These are phyloP conservation scores for Diaporthe citriasiana DNA, from an alignment of 2,329 filamentous ascomycete genomes.

Conservation along the genomic window DNA sequence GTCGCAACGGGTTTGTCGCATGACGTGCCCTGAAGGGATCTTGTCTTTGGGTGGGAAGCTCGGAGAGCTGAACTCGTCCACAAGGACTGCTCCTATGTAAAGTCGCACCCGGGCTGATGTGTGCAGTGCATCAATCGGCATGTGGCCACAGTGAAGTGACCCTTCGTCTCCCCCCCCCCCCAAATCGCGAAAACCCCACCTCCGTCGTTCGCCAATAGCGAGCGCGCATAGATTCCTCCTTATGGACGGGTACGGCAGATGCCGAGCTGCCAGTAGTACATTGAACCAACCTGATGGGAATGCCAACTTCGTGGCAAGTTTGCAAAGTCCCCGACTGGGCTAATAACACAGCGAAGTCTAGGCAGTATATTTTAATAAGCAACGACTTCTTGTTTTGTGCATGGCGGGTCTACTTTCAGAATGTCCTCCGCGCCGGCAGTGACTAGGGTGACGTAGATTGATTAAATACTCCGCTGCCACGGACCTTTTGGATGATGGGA, in stretches of 20 bases:
- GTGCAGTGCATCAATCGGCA: not conserved
- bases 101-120: not conserved
- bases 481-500: not conserved
- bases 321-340: not conserved
- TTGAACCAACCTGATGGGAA: not conserved
- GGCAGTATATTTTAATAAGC: not conserved
- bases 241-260: not conserved
- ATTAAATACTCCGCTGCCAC: conserved; percentile 28
- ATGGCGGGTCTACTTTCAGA: conserved; percentile 1
- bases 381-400: conserved; percentile 15
- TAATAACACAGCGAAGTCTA: not conserved
- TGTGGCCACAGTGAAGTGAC: not conserved
- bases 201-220: not conserved
- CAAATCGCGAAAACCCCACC: no score
- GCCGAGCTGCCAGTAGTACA: not conserved
- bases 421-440: conserved; percentile 19
- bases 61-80: not conserved
- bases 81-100: not conserved
- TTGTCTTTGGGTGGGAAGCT: no score
- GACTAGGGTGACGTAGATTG: conserved; percentile 9
- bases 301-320: not conserved
- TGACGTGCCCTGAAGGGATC: conserved; percentile 1
- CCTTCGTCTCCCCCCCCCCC: no score
- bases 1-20: not conserved
- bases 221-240: not conserved